Evolutionary conservation across 2,329 filamentous ascomycete species (phyloP), one percentile per base, ranked within the genome.

Genomic region (Acrocalymma vagum): DNA sequence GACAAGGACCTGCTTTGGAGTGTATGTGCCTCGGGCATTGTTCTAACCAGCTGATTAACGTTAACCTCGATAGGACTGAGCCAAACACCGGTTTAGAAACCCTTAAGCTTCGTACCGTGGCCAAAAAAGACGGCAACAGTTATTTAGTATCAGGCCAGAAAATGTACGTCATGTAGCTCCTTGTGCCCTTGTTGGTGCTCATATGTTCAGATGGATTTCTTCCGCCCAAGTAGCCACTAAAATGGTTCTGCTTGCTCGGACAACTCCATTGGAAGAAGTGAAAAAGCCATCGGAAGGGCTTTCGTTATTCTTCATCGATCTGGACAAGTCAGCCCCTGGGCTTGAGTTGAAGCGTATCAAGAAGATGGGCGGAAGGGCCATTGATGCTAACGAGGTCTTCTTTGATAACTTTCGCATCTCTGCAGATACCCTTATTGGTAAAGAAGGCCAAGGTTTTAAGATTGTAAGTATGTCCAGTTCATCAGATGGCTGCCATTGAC

Each of bases 351-450:
- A 81, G 33, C 81, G 74, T 61, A 94, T 94, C 55, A 84, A 81
- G 67, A 94, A 94, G 68, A 93, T 94, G 88, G 90, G 90, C 10
- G 86, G 88, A 0, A 76, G 87, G n/a, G 87, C 88, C 0, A 83
- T 94, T 2, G 88, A 93, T 58, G 87, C 88, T 1, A 94, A 94
- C 56, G 87, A 93, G 62, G 85, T 94, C 2, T 94, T 93, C 69
- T 93, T 94, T 63, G 87, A 93, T 66, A 81, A 85, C 51, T 94
- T 90, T 63, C 65, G 70, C 7, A 81, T 93, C 9, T 82, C 85
- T 0, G 77, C 77, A 0, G 75, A 82, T 28, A 75, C 82, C 0
- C 72, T 92, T 0, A 82, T 94, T 30, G 89, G 89, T 1, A 62
- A 80, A 24, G 86, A 93, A 63, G 83, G 84, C 5, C 78, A 88